Evolutionary conservation across 129 eudicot species (phyloP), one percentile per base, ranked within the genome.

Genomic region (Centaurea solstitialis): DNA sequence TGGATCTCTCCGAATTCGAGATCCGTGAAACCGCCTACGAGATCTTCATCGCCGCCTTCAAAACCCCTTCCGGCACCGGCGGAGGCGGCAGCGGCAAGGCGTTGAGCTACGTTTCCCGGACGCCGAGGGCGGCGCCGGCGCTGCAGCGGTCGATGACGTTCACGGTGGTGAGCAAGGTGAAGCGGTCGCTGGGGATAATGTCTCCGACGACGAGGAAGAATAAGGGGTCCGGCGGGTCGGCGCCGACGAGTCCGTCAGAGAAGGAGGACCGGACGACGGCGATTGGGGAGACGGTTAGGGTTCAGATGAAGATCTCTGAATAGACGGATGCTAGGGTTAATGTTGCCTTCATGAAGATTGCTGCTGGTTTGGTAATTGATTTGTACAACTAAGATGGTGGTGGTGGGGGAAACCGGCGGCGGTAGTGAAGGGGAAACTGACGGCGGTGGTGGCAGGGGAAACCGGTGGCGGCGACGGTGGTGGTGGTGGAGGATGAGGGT

Each of bases 11-110:
- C 0, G 85, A 86, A 18, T 68, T 87, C 59, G 98, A 93, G 84
- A 94, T 91, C 76, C 90, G 93, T 21, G 97, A 91, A 77, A 91
- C 97, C 7, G 92, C 98, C 2, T 93, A 93, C 59, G 98, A 93
- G 87, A 79, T 93, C 72, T 91, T 93, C 50, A 74, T 91, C 70
- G 98, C 89, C 39, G 91, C 97, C 5, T 91, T 92, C 47, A 87
- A 97, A 85, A 91, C 90, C 91, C 83, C 94, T 7, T 7, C 21
- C 62, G 21, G 2, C 62, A 2, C 6, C 59, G n/a, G n/a, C n/a
- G n/a, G n/a, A n/a, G n/a, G n/a, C n/a, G n/a, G 94, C 18, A 72
- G 82, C 18, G 75, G 80, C 6, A 81, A 87, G 76, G 93, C 94
- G 41, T 86, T 93, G 86, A 91, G 90, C 22, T 91, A 84, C 39